A percentile compares a stretch with the other conserved stretches of the same genome.
phyloP scores from a whole-genome alignment of 257 asterid genomes.

The Solanum pimpinellifolium region DNA sequence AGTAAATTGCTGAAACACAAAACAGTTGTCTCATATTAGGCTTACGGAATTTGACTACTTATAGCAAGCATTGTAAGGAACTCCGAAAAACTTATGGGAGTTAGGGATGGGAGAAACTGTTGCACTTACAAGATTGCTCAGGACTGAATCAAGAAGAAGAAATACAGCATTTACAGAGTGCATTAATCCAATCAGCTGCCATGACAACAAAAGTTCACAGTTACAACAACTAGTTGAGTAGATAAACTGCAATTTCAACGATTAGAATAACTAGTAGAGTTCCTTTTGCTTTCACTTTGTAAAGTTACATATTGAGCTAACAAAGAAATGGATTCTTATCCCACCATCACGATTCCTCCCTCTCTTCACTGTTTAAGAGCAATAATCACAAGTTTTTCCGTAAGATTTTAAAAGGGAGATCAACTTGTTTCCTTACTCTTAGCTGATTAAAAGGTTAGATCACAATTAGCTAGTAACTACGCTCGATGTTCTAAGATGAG shows the following conservation, averaged over 20 bases:
- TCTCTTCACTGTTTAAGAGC: not conserved
- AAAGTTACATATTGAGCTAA: not conserved
- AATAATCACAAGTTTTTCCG: not conserved
- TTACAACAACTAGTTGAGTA: not conserved
- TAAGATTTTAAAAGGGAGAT: not conserved
- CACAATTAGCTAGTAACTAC: not conserved
- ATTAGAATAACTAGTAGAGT: not conserved
- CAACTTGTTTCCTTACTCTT: not conserved
- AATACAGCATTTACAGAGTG: slow-evolving; percentile 84
- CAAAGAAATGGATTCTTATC: not conserved
- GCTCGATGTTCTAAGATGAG: not conserved
- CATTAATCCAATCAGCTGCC: slow-evolving; percentile 71
- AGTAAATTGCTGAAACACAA: slow-evolving; percentile 43
- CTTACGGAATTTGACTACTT: not conserved
- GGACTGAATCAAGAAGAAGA: slow-evolving; percentile 65
- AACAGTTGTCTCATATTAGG: not conserved
- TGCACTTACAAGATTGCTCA: slow-evolving; percentile 55
- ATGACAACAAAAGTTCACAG: not conserved
- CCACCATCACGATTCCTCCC: not conserved
- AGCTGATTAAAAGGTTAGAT: not conserved
- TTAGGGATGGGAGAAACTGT: not conserved
- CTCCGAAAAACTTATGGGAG: not conserved
- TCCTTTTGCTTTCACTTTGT: not conserved
- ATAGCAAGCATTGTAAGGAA: not conserved
- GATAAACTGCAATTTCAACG: not conserved